A percentile compares a stretch with the other conserved stretches of the same genome.
phyloP scores from a whole-genome alignment of 148 eudicot species.

The Fagopyrum esculentum region DNA sequence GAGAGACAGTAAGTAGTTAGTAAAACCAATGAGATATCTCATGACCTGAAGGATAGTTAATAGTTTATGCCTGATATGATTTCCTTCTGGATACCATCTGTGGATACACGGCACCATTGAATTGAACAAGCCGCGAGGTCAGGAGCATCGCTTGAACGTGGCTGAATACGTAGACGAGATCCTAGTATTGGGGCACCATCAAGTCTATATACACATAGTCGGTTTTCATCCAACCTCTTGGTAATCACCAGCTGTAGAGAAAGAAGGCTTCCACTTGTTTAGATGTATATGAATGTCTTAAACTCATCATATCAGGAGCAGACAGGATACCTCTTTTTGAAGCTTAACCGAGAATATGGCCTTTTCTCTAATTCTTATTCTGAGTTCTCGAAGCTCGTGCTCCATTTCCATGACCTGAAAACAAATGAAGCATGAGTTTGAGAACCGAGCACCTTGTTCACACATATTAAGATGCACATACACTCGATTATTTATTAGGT shows the following conservation, averaged over 20 bases:
- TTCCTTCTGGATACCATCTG: slow-evolving; percentile 76
- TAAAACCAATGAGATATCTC: slow-evolving; percentile 8
- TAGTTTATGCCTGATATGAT: slow-evolving; percentile 57
- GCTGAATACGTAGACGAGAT: slow-evolving; percentile 60
- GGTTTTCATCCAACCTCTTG: slow-evolving; percentile 75
- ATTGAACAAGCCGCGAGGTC: slow-evolving; percentile 78
- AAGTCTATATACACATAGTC: slow-evolving; percentile 50
- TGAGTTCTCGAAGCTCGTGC: slow-evolving; percentile 81
- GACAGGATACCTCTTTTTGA: slow-evolving; percentile 64
- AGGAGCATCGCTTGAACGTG: slow-evolving; percentile 58
- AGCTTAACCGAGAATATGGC: slow-evolving; percentile 72
- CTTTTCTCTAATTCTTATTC: slow-evolving; percentile 79
- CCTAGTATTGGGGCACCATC: slow-evolving; percentile 70
- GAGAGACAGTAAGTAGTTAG: background rate
- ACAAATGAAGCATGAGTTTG: background rate
- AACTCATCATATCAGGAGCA: background rate
- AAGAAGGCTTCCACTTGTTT: background rate
- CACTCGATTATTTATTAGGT: background rate
- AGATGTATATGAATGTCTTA: background rate
- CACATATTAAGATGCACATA: background rate
- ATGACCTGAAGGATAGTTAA: background rate
- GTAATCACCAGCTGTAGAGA: slow-evolving; percentile 62
- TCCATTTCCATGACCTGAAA: slow-evolving; percentile 93
- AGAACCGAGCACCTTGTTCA: background rate
- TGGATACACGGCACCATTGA: slow-evolving; percentile 86